phyloP scores from a whole-genome alignment of 768 basidiomycete species.

The Lactifluus piperatus region DNA sequence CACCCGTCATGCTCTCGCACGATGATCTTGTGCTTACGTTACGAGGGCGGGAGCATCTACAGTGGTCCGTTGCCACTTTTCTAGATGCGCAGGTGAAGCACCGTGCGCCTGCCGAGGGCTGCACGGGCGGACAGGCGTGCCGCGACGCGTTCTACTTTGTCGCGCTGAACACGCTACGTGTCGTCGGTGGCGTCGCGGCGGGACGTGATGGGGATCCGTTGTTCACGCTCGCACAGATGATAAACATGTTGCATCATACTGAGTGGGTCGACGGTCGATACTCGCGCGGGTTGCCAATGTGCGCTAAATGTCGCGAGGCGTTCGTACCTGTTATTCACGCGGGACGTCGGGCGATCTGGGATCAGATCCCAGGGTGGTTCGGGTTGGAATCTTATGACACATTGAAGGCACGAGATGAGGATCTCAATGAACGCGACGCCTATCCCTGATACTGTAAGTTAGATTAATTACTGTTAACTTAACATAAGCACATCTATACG shows the following conservation, averaged over 20 bases:
- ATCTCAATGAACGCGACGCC: constrained; percentile 13
- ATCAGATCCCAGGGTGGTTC: constrained; percentile 54
- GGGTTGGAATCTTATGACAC: constrained; percentile 5
- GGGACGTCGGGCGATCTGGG: constrained; percentile 56
- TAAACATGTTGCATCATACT: constrained; percentile 61
- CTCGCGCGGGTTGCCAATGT: constrained; percentile 47
- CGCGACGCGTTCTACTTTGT: constrained; percentile 69
- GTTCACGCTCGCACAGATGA: constrained; percentile 56
- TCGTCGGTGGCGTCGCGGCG: constrained; percentile 54
- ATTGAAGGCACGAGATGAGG: constrained; percentile 15
- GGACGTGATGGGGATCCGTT: constrained; percentile 71
- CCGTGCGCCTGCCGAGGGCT: constrained; percentile 40
- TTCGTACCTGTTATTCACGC: constrained; percentile 34
- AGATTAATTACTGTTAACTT: too few relatives aligned
- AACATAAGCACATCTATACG: too few relatives aligned
- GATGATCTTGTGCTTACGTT: constrained; percentile 37
- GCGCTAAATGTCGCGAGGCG: constrained; percentile 40
- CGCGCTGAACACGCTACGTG: constrained; percentile 61
- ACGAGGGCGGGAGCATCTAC: constrained; percentile 55
- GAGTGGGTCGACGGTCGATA: constrained; percentile 56
- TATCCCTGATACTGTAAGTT: constrained; percentile 9
- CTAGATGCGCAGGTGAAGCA: constrained; percentile 45
- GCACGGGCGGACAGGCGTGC: constrained; percentile 39
- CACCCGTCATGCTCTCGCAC: constrained; percentile 28
- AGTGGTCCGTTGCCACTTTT: constrained; percentile 54